These are phyloP conservation scores for Solanum lignicaule DNA, from an alignment of 257 asterid species.

Conservation along the genomic window DNA sequence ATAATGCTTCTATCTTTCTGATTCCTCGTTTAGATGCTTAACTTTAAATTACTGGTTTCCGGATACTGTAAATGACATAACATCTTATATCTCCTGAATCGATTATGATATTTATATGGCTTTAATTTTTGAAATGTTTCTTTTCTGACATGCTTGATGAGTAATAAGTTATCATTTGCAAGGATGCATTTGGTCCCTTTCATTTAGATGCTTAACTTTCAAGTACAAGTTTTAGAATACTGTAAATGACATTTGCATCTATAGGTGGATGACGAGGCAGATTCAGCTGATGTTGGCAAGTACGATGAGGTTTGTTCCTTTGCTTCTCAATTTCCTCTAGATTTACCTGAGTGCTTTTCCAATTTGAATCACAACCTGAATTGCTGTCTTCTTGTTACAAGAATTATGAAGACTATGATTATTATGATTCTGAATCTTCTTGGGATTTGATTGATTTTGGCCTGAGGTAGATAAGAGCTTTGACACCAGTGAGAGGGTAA, in stretches of 20 bases:
- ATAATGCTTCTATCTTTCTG: background rate
- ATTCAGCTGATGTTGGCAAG: slow-evolving; percentile 34
- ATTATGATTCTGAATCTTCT: slow-evolving; percentile 9
- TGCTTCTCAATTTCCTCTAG: background rate
- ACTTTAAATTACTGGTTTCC: background rate
- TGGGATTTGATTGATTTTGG: slow-evolving; percentile 11
- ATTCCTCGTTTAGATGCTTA: background rate
- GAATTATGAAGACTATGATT: slow-evolving; percentile 7
- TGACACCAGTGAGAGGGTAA: slow-evolving; percentile 7
- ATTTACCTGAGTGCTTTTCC: background rate
- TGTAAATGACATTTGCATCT: background rate
- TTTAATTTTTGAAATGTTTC: background rate
- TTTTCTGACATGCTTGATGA: background rate
- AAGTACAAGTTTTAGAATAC: background rate
- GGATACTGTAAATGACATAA: background rate
- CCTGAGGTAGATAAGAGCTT: slow-evolving; percentile 7
- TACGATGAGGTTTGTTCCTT: slow-evolving; percentile 28
- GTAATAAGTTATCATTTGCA: background rate
- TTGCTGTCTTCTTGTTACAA: slow-evolving; percentile 5
- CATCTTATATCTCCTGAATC: background rate
- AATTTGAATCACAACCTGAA: background rate
- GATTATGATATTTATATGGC: background rate
- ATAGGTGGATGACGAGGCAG: slow-evolving; percentile 29
- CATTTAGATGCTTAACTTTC: background rate
- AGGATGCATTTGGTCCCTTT: background rate